Percentiles rank a stretch among this genome's conserved stretches.
phyloP scores from a whole-genome alignment of 2,329 filamentous ascomycete genomes.

The Diaporthe citri region DNA sequence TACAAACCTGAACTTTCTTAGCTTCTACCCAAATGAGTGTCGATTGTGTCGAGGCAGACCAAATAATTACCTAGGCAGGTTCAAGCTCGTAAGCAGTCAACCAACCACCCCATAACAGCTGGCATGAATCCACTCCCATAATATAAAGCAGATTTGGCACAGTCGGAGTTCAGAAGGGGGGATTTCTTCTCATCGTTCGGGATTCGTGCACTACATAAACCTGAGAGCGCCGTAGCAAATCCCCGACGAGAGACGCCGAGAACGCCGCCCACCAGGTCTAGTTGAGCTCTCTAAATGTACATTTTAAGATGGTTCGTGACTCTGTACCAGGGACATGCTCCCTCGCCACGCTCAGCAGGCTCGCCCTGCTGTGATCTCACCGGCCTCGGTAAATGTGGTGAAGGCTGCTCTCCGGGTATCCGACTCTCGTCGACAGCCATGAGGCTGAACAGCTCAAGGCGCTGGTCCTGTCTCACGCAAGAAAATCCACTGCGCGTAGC shows the following conservation, averaged over 20 bases:
- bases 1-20: background rate
- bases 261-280: constrained; percentile 11
- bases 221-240: constrained; percentile 11
- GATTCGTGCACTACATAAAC: constrained; percentile 35
- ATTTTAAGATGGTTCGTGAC: constrained; percentile 24
- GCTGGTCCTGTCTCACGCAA: background rate
- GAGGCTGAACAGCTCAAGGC: background rate
- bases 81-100: background rate
- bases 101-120: background rate
- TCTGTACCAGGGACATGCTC: background rate
- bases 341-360: background rate
- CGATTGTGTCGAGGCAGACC: background rate
- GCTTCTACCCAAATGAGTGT: too few species aligned
- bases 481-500: background rate
- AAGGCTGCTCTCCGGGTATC: background rate
- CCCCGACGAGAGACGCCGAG: constrained; percentile 11
- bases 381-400: background rate
- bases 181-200: constrained; percentile 30
- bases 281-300: constrained; percentile 30
- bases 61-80: too few species aligned
- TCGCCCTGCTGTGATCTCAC: background rate
- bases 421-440: background rate
- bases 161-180: constrained; percentile 5
- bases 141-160: background rate
- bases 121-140: background rate